Conservation (phyloP, 805 yeast species). For the Saitoella complicata region DNA sequence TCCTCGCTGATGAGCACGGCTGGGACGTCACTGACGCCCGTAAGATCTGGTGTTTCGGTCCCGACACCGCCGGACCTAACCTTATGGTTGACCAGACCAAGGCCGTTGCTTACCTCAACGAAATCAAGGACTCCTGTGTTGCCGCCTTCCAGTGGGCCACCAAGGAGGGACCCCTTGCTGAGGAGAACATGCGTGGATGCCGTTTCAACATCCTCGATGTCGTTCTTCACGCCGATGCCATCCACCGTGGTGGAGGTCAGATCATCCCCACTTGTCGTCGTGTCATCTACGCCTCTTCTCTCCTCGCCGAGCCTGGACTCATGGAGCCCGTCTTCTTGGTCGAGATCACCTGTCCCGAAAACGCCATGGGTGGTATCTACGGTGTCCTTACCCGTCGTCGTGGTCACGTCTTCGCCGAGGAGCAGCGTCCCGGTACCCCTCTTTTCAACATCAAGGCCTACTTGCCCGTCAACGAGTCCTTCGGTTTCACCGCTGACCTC, state of each 20-base stretch:
- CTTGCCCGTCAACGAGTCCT: conserved; percentile 99
- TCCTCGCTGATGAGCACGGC: conserved; percentile 96
- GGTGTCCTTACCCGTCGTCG: conserved; percentile 93
- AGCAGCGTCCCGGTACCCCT: conserved; percentile 99
- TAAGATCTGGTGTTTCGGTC: conserved; percentile 99
- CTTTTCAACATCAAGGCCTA: conserved; percentile 98
- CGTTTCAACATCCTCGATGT: conserved; percentile 98
- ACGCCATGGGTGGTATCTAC: conserved; percentile 99
- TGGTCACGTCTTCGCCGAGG: conserved; percentile 98
- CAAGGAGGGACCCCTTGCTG: conserved; percentile 97
- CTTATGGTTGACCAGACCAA: conserved; percentile 98
- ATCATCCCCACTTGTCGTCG: conserved; percentile 99
- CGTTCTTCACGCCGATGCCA: conserved; percentile 98
- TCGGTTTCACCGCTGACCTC: conserved; percentile 99
- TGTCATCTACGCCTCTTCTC: conserved; percentile 95
- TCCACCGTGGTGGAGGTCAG: conserved; percentile 99
- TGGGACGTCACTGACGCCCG: conserved; percentile 99
- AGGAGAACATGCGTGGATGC: conserved; percentile 90
- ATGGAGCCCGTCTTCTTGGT: conserved; percentile 99
- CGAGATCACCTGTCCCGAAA: conserved; percentile 99
- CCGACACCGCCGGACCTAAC: conserved; percentile 98
- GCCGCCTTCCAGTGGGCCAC: conserved; percentile 99
- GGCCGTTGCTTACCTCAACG: conserved; percentile 98
- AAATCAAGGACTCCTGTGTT: conserved; percentile 98
- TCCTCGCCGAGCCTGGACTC: conserved; percentile 95